Base-by-base conservation (phyloP, 495 filamentous ascomycete species). In the Copromyces sp. region DNA sequence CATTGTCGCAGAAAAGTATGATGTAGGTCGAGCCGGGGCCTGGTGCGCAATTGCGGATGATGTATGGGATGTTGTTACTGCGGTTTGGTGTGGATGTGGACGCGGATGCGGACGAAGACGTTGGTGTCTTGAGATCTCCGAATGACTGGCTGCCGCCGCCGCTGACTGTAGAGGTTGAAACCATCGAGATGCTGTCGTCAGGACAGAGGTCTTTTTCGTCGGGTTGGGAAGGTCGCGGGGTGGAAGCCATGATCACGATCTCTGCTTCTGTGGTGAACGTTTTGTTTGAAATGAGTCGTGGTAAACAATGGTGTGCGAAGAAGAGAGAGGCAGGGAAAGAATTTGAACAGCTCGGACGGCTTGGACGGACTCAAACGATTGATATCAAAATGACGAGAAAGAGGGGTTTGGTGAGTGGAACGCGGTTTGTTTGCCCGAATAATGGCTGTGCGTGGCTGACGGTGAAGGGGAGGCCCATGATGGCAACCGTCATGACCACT, bases 141-240 rank as follows among this genome's bases (percentile, higher is more conserved):
- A n/a, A n/a, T n/a, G n/a, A n/a, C n/a, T n/a, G n/a, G n/a, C n/a
- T n/a, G n/a, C n/a, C n/a, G n/a, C n/a, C n/a, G n/a, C n/a, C n/a
- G n/a, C n/a, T 12, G 0, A 53, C 12, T 7, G 53, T 9, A 12
- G 53, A 61, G 53, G 24, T 1, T 0, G 53, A 61, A 0, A 35
- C 29, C 53, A 61, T 16, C 0, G 53, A 61, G 29, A 17, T 0
- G 2, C 53, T 61, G 0, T 61, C 53, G 3, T 35, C 53, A 2
- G 29, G 29, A 0, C 6, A n/a, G n/a, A 61, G 24, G 0, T 61
- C 53, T 17, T 61, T 32, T 4, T 35, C 53, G 5, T 61, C 3
- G 0, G 20, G 14, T 9, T 14, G 29, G 0, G 14, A 61, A 16
- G 6, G 3, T 3, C 0, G 24, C 1, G 53, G 29, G 0, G 29